These are phyloP conservation scores for Botrytis byssoidea DNA, from an alignment of 2,329 filamentous ascomycete genomes.

Conservation along the genomic window DNA sequence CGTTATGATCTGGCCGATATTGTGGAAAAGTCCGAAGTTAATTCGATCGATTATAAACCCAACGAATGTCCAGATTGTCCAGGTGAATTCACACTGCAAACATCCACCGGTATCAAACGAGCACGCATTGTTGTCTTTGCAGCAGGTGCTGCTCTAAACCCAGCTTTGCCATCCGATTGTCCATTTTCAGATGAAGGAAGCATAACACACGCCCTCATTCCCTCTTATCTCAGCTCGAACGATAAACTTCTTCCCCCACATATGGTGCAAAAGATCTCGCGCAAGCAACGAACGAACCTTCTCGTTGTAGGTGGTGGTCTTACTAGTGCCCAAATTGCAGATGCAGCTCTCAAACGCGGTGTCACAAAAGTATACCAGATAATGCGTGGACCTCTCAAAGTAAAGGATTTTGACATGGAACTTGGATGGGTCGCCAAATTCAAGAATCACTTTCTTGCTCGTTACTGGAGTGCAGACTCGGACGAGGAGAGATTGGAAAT, in stretches of 20 bases:
- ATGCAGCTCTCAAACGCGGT: constrained; percentile 62
- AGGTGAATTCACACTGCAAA: constrained; percentile 64
- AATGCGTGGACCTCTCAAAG: constrained; percentile 56
- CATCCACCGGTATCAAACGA: constrained; percentile 53
- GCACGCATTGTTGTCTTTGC: constrained; percentile 67
- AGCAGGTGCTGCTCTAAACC: constrained; percentile 65
- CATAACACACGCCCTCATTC: constrained; percentile 28
- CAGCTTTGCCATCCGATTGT: constrained; percentile 42
- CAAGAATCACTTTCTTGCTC: constrained; percentile 71
- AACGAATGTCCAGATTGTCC: constrained; percentile 29
- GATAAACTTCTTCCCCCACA: constrained; percentile 26
- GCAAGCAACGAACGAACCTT: constrained; percentile 55
- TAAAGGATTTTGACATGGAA: constrained; percentile 77
- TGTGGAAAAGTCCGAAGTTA: constrained; percentile 53
- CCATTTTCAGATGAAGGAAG: constrained; percentile 39
- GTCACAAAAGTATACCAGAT: constrained; percentile 68
- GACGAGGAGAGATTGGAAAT: constrained; percentile 67
- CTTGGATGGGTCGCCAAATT: constrained; percentile 82
- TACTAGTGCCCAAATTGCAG: constrained; percentile 71
- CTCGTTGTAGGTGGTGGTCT: constrained; percentile 73
- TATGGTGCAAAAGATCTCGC: constrained; percentile 54
- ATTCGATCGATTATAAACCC: constrained; percentile 29
- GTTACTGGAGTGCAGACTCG: constrained; percentile 73
- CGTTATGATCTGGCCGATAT: constrained; percentile 59
- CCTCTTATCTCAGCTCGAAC: neutral